Conservation (phyloP, 2,329 filamentous ascomycete species). For the Basipetospora chlamydospora region DNA sequence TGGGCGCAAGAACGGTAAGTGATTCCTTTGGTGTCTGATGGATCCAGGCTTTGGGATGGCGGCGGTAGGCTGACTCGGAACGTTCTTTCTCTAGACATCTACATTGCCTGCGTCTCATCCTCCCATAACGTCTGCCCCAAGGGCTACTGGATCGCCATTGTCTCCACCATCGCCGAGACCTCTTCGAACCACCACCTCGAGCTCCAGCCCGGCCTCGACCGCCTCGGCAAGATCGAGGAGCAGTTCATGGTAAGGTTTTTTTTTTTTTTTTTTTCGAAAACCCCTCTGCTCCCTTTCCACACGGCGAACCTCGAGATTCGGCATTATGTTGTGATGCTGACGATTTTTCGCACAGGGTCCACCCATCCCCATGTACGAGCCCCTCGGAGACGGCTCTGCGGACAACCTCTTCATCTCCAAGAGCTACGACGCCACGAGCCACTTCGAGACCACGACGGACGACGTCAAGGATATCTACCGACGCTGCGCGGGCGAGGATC, state of each 20-base stretch:
- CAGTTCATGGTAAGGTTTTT: constrained; percentile 64
- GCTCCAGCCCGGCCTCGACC: constrained; percentile 80
- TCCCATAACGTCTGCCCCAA: constrained; percentile 98
- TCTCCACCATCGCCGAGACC: constrained; percentile 91
- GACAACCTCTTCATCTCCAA: constrained; percentile 97
- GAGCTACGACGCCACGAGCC: constrained; percentile 94
- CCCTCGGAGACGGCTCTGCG: constrained; percentile 62
- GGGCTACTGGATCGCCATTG: constrained; percentile 97
- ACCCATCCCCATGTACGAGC: constrained; percentile 89
- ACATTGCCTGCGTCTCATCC: constrained; percentile 88
- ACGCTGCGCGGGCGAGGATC: constrained; percentile 67
- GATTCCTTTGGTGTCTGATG: too few relatives aligned
- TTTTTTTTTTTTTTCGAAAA: not conserved
- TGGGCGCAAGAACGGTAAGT: constrained; percentile 82
- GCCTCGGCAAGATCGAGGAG: constrained; percentile 87
- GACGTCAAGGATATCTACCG: constrained; percentile 91
- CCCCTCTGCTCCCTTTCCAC: not conserved
- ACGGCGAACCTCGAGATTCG: too few relatives aligned
- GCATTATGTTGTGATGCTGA: too few relatives aligned
- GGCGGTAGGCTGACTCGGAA: not conserved
- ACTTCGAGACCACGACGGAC: constrained; percentile 86
- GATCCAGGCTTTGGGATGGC: not conserved
- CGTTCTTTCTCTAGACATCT: constrained; percentile 82
- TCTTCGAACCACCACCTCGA: constrained; percentile 90
- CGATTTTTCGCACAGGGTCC: constrained; percentile 34